phyloP scores from a whole-genome alignment of 495 filamentous ascomycete genomes.

The Penicillium cosmopolitanum region DNA sequence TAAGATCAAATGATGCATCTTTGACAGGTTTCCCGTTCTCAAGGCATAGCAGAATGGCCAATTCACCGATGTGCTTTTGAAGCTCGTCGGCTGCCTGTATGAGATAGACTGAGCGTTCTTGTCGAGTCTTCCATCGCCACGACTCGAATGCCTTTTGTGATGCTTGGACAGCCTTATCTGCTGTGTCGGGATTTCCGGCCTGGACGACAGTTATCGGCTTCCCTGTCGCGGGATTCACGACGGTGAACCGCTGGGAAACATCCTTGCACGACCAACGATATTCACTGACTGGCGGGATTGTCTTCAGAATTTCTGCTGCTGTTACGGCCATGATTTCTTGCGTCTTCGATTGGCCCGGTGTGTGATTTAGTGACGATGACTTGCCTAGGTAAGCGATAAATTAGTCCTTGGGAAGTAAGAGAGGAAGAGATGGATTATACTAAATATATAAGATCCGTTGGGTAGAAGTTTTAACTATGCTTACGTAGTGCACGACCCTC shows the following conservation, averaged over 20 bases:
- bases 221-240: constrained; percentile 16
- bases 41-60: constrained; percentile 23
- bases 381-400: no score
- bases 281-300: constrained; percentile 1
- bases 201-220: constrained; percentile 13
- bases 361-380: no score
- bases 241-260: constrained; percentile 5
- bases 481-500: no score
- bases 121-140: constrained; percentile 10
- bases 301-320: neutral
- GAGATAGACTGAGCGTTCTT: constrained; percentile 14
- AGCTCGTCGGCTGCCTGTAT: constrained; percentile 21
- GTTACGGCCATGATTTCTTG: neutral
- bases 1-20: constrained; percentile 19
- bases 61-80: constrained; percentile 3
- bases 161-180: constrained; percentile 12
- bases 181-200: constrained; percentile 13
- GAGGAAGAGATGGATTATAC: no score
- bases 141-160: constrained; percentile 13
- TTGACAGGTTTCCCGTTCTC: constrained; percentile 27
- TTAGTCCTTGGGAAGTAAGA: no score
- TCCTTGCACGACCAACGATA: constrained; percentile 15
- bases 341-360: no score
- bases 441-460: no score
- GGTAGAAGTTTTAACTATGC: no score